Conservation (phyloP, 371 early-diverging fungal species). For the Neoconidiobolus thromboides region DNA sequence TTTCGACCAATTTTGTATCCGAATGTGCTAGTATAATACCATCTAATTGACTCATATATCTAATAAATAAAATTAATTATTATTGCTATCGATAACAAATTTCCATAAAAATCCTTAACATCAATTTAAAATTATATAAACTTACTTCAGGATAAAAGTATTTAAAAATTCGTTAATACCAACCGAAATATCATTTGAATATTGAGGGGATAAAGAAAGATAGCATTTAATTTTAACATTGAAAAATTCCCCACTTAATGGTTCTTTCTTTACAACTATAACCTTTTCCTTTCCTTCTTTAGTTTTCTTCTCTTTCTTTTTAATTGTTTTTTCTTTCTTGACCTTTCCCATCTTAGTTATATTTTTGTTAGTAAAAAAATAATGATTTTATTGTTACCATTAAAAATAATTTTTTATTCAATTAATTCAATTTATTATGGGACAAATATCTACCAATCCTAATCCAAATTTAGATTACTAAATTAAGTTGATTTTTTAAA, state of each 20-base stretch:
- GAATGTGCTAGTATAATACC: slow-evolving; percentile 74
- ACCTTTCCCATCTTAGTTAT: neutral
- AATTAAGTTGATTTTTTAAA: too few species aligned
- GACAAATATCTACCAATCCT: too few species aligned
- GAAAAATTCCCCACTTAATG: neutral
- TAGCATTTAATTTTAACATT: neutral
- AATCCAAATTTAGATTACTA: too few species aligned
- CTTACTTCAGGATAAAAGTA: slow-evolving; percentile 66
- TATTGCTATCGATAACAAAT: neutral
- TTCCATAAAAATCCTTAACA: neutral
- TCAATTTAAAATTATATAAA: neutral
- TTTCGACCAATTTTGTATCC: slow-evolving; percentile 32
- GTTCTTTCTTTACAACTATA: neutral
- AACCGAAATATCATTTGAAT: slow-evolving; percentile 34
- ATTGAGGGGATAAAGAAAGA: slow-evolving; percentile 39
- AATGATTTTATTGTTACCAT: too few species aligned
- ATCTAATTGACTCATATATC: slow-evolving; percentile 66
- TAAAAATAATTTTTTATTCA: too few species aligned
- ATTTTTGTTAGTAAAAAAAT: neutral
- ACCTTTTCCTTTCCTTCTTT: neutral
- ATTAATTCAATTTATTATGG: too few species aligned
- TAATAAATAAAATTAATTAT: slow-evolving; percentile 8
- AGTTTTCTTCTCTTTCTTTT: neutral
- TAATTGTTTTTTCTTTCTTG: neutral
- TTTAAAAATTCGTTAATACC: slow-evolving; percentile 67